Percentiles rank a stretch among this genome's conserved stretches.
These are phyloP conservation scores for Mycena citricolor DNA, from an alignment of 1,284 basidiomycete genomes.

Conservation along the genomic window DNA sequence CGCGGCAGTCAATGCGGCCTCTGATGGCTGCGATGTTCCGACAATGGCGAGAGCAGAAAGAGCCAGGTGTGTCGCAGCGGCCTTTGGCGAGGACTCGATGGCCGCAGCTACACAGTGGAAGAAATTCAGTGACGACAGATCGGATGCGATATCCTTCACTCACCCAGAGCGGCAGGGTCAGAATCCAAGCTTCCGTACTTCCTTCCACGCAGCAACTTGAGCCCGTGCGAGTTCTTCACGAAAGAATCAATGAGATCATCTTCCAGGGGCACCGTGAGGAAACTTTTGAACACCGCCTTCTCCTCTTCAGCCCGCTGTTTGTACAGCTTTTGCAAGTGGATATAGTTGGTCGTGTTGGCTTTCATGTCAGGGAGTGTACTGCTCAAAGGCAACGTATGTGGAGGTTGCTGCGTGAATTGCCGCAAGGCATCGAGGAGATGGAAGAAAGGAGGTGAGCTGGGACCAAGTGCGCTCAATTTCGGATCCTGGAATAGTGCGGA, in stretches of 20 bases:
- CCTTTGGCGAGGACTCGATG: slow-evolving; percentile 43
- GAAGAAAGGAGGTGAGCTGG: slow-evolving; percentile 70
- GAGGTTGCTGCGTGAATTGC: slow-evolving; percentile 49
- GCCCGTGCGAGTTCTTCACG: slow-evolving; percentile 86
- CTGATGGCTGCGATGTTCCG: slow-evolving; percentile 33
- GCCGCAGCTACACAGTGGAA: slow-evolving; percentile 34
- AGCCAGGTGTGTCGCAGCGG: slow-evolving; percentile 64
- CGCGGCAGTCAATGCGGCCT: slow-evolving; percentile 41
- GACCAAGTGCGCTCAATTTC: slow-evolving; percentile 39
- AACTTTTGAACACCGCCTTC: slow-evolving; percentile 52
- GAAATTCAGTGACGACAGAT: slow-evolving; percentile 2
- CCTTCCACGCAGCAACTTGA: slow-evolving; percentile 77
- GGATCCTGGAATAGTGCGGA: slow-evolving; percentile 65
- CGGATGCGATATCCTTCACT: slow-evolving; percentile 27
- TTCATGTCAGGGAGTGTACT: slow-evolving; percentile 94
- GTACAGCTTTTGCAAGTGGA: slow-evolving; percentile 79
- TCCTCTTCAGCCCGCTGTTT: slow-evolving; percentile 71
- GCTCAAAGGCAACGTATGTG: slow-evolving; percentile 51
- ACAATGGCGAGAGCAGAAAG: slow-evolving; percentile 50
- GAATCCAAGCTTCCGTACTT: slow-evolving; percentile 61
- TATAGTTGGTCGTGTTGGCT: slow-evolving; percentile 82
- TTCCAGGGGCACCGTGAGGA: slow-evolving; percentile 43
- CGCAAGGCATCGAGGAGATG: slow-evolving; percentile 82
- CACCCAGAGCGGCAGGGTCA: slow-evolving; percentile 58
- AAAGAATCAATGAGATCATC: slow-evolving; percentile 75